A percentile compares a stretch with the other conserved stretches of the same genome.
Conservation (phyloP, 2,329 filamentous ascomycete genomes). For the Albophoma yamanashiensis region DNA sequence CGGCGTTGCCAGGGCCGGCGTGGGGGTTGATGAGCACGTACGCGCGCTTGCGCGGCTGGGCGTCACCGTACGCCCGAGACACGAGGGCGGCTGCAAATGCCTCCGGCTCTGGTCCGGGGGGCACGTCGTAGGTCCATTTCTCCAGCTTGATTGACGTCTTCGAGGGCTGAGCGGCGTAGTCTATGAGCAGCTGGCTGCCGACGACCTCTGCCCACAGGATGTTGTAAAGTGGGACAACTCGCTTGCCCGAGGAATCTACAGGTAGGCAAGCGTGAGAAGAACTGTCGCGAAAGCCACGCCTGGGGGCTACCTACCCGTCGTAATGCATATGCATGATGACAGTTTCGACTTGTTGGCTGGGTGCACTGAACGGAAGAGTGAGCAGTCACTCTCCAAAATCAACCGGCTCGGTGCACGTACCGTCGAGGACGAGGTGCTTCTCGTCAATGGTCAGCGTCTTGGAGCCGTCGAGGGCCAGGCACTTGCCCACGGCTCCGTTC, state of each 20-base stretch:
- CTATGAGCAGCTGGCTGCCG: slow-evolving; percentile 53
- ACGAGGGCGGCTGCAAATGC: slow-evolving; percentile 58
- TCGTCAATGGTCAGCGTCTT: slow-evolving; percentile 20
- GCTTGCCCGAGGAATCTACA: slow-evolving; percentile 13
- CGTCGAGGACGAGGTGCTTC: slow-evolving; percentile 20
- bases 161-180: slow-evolving; percentile 54
- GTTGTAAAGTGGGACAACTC: slow-evolving; percentile 64
- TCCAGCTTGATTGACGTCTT: slow-evolving; percentile 50
- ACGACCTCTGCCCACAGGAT: slow-evolving; percentile 69
- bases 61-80: slow-evolving; percentile 56
- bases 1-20: slow-evolving; percentile 69
- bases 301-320: not conserved
- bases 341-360: not conserved
- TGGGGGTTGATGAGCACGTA: slow-evolving; percentile 89
- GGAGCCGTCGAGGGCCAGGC: slow-evolving; percentile 18
- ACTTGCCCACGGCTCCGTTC: slow-evolving; percentile 14
- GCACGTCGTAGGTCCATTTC: slow-evolving; percentile 44
- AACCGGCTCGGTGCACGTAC: slow-evolving; percentile 14
- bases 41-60: slow-evolving; percentile 62
- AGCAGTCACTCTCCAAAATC: not conserved
- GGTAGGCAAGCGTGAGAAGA: not conserved
- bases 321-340: not conserved
- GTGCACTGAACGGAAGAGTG: not conserved
- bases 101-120: slow-evolving; percentile 26
- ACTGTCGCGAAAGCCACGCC: not conserved